A percentile compares a stretch with the other conserved stretches of the same genome.
Evolutionary conservation across 2,329 filamentous ascomycete genomes (phyloP).

Genomic region (Plenodomus lindquistii): DNA sequence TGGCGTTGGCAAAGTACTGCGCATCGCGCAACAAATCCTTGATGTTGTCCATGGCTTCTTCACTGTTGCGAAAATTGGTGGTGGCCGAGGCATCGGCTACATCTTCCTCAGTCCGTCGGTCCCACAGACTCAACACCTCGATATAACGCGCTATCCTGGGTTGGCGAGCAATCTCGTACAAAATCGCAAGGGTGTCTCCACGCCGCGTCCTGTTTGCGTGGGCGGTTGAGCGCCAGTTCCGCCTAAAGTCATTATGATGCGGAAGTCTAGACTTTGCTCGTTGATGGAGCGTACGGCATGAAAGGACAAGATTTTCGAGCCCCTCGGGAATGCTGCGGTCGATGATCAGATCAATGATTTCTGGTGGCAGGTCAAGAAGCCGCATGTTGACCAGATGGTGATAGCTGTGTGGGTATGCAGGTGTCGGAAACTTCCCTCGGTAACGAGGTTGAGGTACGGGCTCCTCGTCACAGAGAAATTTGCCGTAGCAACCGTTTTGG

Average conservation of each 20-base stretch:
- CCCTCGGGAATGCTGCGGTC: conserved; percentile 29
- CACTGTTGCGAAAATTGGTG: conserved; percentile 24
- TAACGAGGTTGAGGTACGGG: too few species aligned
- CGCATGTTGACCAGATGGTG: conserved; percentile 18
- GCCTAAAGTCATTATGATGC: conserved; percentile 32
- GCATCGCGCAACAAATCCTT: conserved; percentile 19
- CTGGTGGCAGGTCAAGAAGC: conserved; percentile 37
- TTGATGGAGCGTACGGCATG: conserved; percentile 33
- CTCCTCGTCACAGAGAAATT: too few species aligned
- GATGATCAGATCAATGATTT: conserved; percentile 39
- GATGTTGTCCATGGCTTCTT: conserved; percentile 21
- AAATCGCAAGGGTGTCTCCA: conserved; percentile 25
- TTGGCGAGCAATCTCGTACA: conserved; percentile 31
- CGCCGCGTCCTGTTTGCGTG: conserved; percentile 16
- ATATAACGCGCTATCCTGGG: conserved; percentile 38
- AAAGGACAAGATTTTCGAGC: conserved; percentile 35
- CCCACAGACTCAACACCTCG: conserved; percentile 31
- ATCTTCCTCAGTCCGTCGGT: conserved; percentile 14
- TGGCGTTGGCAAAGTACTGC: conserved; percentile 17
- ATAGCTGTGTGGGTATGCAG: background rate
- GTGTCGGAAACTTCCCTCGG: too few species aligned
- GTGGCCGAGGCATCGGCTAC: background rate
- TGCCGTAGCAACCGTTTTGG: too few species aligned
- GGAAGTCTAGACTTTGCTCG: conserved; percentile 31
- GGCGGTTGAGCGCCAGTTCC: conserved; percentile 26